Base-by-base conservation (phyloP, 768 basidiomycete genomes). In the Leccinum disarticulatum region DNA sequence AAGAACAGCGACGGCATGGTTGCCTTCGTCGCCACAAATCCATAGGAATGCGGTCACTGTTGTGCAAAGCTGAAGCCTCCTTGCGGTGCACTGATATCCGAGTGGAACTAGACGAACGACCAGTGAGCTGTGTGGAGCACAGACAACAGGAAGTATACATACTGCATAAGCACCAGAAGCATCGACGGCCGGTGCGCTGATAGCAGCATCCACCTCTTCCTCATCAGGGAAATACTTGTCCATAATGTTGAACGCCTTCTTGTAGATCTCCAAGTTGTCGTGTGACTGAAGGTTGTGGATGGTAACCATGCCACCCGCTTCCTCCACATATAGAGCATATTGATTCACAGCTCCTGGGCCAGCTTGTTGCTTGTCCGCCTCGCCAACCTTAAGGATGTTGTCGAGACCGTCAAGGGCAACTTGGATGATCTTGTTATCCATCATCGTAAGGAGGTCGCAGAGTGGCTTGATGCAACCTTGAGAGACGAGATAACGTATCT, bases 381-480 rank as follows among this genome's bases (percentile, higher is more conserved):
- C 96, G 47, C 97, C 96, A 63, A 99, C 90, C 77, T 97, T 98
- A 66, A 99, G 80, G 68, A 98, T 94, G 76, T 99, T 99, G 77
- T 99, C 97, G 52, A 99, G 82, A 56, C 97, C 97, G 72, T 99
- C 97, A 50, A 99, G 85, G 19, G 96, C 96, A 43, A 98, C 96
- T 76, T 94, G 91, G 66, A 99, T 99, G 66, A 98, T 97, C 81
- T 99, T 99, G 85, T 98, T 98, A 78, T 99, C 97, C 94, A 98
- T 95, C 84, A 95, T 96, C 28, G 87, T 89, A 59, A 99, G 82
- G 54, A 99, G 80, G 69, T 99, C 97, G 73, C 97, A 99, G 30
- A 99, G 81, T 15, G 97, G 97, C 77, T 98, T 98, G 79, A 99
- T 98, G 79, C 95, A 97, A 33, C 97, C 97, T 74, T 98, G 97